Evolutionary conservation across 139 green algal species (phyloP), one percentile per base, ranked within the genome.

Genomic region (Micractinium conductrix): DNA sequence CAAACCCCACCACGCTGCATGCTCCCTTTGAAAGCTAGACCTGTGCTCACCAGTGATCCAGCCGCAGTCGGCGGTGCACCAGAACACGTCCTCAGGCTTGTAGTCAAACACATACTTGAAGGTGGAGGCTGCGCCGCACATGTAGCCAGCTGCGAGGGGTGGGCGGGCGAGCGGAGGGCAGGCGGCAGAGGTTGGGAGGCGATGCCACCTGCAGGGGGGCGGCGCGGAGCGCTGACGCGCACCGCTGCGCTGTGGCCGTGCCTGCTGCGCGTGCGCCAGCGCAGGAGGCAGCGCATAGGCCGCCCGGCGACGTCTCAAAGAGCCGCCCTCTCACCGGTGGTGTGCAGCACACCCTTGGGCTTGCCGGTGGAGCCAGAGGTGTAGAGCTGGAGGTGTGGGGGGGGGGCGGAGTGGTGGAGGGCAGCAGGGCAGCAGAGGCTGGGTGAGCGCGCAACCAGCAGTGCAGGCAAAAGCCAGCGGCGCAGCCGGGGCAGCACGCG

Each of bases 311-410:
- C n/a, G n/a, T n/a, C n/a, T n/a, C n/a, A n/a, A n/a, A n/a, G n/a
- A n/a, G n/a, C n/a, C n/a, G n/a, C n/a, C n/a, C n/a, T n/a, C n/a
- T n/a, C n/a, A n/a, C n/a, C n/a, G 40, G 93, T 97, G 58, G 91
- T 97, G 92, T 99, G 96, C 69, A 97, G 78, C 71, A 99, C 95
- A 24, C 95, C 95, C 94, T 99, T 99, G 84, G 97, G 97, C 88
- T 96, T 96, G 60, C 97, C 97, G 87, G 97, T 99, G 79, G 90
- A 96, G 17, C 97, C 97, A 4, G 86, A 94, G 38, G 97, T 99
- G 93, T 99, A 99, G 48, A 99, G 94, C 90, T 98, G 91, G 79
- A 81, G 14, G 22, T 6, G 28, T n/a, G 14, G 58, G 30, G 73
- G 12, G 16, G 30, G 45, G 53, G 4, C 5, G 74, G 6, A 28